phyloP scores from a whole-genome alignment of 2,329 filamentous ascomycete species.

The Apiospora kogelbergensis region DNA sequence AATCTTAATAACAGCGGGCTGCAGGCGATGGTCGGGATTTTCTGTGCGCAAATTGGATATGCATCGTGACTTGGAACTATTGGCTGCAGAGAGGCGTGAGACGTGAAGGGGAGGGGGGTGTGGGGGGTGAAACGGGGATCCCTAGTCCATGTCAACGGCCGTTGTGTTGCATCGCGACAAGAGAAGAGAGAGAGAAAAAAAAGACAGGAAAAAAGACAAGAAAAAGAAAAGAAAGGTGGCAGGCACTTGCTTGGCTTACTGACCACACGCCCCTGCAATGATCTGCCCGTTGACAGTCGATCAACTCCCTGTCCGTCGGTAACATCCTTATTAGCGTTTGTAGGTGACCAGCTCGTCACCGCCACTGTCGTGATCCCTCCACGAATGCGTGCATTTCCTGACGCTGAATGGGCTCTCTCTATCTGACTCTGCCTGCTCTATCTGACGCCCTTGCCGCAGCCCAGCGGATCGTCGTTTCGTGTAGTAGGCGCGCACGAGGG shows the following conservation, averaged over 20 bases:
- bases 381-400: neutral
- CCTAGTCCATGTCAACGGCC: conserved; percentile 1
- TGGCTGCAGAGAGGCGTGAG: neutral
- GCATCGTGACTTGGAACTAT: conserved; percentile 3
- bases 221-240: neutral
- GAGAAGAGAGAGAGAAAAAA: neutral
- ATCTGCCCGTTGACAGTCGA: conserved; percentile 2
- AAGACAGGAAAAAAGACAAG: neutral
- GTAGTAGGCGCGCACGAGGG: no score
- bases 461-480: neutral
- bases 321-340: neutral
- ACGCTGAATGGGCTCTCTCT: neutral
- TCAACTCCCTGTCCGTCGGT: neutral
- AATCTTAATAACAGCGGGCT: neutral
- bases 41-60: conserved; percentile 6
- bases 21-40: neutral
- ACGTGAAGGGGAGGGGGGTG: neutral
- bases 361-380: neutral
- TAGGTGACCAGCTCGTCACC: neutral
- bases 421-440: neutral
- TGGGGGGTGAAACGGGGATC: neutral
- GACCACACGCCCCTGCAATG: neutral
- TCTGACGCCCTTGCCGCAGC: neutral
- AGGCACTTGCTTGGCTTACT: no score
- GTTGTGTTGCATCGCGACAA: conserved; percentile 4